Base-by-base conservation (phyloP, 2,329 filamentous ascomycete species). In the Metarhizium brunneum region DNA sequence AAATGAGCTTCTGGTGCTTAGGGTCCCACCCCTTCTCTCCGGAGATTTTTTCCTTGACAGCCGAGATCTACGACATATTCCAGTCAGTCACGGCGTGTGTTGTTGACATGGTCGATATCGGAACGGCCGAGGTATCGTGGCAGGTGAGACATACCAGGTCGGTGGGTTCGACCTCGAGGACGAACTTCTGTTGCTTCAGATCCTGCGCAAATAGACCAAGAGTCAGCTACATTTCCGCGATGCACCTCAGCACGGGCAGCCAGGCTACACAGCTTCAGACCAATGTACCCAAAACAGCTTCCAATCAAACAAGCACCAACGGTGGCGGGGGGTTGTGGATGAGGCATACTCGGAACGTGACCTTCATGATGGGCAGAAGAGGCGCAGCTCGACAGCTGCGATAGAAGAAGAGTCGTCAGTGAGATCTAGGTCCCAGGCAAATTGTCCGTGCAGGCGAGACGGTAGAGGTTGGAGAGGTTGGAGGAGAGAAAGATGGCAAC, bases 181-280 rank as follows among this genome's bases (percentile, higher is more conserved):
- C 85, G 76, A 99, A 99, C 80, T 96, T 96, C 73, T 96, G 89
- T 75, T 97, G 94, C 81, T 96, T 97, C 68, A 99, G 82, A 78
- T 99, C 94, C 92, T 96, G 65, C 38, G 64, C 20, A 25, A 13
- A 42, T 52, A 18, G 32, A 14, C 16, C 35, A 25, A 43, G 20
- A 45, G 54, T 48, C 29, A 58, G 54, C 40, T 50, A 16, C 50
- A 3, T 14, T 32, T 49, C 35, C 16, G 29, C 30, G 42, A 45
- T 20, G 42, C 42, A 20, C 6, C 6, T 16, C n/a, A 11, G 18
- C 4, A 6, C 42, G 3, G 45, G 45, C 45, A 14, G 20, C 14
- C 16, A 10, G 45, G 45, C 45, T 30, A 48, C 14, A 30, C 45
- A 30, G 25, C 45, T 48, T n/a, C 20, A 6, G 25, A 30, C 45